Conservation (phyloP, 306 rosid genomes). For the Spatholobus suberectus region DNA sequence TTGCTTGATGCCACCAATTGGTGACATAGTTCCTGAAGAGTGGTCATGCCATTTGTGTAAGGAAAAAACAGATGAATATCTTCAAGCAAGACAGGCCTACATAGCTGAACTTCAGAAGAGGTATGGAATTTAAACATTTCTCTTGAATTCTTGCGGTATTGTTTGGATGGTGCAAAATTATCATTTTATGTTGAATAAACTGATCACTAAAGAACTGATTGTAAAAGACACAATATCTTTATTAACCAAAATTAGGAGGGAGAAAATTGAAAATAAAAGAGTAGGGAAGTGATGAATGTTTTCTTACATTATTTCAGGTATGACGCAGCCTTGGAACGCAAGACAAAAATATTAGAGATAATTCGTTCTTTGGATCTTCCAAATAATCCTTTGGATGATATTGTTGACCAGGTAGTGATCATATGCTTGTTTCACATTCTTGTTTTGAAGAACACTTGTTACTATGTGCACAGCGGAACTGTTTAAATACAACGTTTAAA, state of each 20-base stretch:
- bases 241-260: neutral
- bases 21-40: slow-evolving; percentile 73
- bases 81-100: slow-evolving; percentile 75
- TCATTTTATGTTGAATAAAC: slow-evolving; percentile 18
- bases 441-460: slow-evolving; percentile 24
- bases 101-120: slow-evolving; percentile 76
- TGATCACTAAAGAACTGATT: neutral
- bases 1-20: slow-evolving; percentile 87
- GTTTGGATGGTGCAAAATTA: slow-evolving; percentile 9
- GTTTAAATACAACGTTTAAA: neutral
- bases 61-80: slow-evolving; percentile 91
- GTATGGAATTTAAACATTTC: slow-evolving; percentile 44
- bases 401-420: slow-evolving; percentile 84
- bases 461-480: neutral
- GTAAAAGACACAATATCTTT: neutral
- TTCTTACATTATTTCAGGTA: slow-evolving; percentile 64
- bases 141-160: slow-evolving; percentile 32
- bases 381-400: slow-evolving; percentile 95
- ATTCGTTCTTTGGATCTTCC: slow-evolving; percentile 94
- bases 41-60: slow-evolving; percentile 96
- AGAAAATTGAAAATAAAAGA: neutral
- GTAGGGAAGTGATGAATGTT: slow-evolving; percentile 24
- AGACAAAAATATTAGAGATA: slow-evolving; percentile 69
- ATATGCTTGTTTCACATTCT: slow-evolving; percentile 24
- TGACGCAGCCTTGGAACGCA: slow-evolving; percentile 83